Conservation (phyloP, 2,329 filamentous ascomycete species). For the Microdochium nivale region DNA sequence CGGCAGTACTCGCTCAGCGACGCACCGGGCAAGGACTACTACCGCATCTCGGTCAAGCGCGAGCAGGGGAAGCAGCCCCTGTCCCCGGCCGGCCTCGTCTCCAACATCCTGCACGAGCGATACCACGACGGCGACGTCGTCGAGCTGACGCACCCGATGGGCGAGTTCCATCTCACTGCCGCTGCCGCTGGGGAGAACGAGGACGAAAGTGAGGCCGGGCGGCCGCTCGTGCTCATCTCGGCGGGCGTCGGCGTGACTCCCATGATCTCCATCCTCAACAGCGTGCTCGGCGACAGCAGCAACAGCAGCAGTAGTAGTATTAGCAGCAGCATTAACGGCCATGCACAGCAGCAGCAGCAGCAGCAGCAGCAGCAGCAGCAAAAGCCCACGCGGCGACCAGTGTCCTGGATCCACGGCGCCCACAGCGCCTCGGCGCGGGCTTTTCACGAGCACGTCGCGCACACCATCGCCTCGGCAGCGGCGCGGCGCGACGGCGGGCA, state of each 20-base stretch:
- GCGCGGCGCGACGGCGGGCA: conserved; percentile 29
- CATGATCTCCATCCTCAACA: conserved; percentile 56
- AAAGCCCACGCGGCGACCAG: conserved; percentile 36
- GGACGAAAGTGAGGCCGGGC: not conserved
- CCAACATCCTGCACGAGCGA: conserved; percentile 40
- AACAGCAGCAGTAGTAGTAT: too few species aligned
- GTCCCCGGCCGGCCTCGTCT: conserved; percentile 36
- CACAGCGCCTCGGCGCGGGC: conserved; percentile 41
- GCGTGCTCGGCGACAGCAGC: conserved; percentile 20
- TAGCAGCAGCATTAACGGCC: conserved; percentile 8
- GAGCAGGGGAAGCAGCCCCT: conserved; percentile 23
- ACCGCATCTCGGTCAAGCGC: conserved; percentile 68
- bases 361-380: conserved; percentile 9
- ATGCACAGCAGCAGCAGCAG: conserved; percentile 2
- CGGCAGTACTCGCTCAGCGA: conserved; percentile 71
- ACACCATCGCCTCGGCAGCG: conserved; percentile 49
- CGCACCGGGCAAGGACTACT: conserved; percentile 40
- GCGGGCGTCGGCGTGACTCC: conserved; percentile 63
- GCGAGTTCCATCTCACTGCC: conserved; percentile 49
- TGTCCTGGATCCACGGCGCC: conserved; percentile 57
- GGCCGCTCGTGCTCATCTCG: conserved; percentile 56
- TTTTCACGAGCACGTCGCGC: conserved; percentile 39
- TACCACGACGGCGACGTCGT: conserved; percentile 42
- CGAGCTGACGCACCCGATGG: conserved; percentile 45
- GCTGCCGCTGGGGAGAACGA: conserved; percentile 14